Evolutionary conservation across 768 basidiomycete genomes (phyloP).

Genomic region (Mycena galopus): DNA sequence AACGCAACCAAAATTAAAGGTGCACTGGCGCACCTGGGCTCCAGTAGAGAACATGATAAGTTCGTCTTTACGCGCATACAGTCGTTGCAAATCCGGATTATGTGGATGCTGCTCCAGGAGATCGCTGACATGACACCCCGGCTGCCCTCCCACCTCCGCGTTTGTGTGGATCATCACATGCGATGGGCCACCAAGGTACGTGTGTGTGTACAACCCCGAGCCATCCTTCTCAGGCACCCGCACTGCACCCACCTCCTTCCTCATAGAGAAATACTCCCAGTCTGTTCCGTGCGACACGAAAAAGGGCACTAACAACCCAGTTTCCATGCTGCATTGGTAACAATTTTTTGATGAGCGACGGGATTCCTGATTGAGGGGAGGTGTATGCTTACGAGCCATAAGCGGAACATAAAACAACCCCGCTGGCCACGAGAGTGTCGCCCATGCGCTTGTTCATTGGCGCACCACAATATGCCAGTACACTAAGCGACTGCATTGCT

Average conservation of each 20-base stretch:
- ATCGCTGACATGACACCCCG: slow-evolving; percentile 18
- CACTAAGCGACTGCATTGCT: slow-evolving; percentile 10
- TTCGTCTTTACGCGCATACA: slow-evolving; percentile 28
- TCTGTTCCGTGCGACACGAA: slow-evolving; percentile 9
- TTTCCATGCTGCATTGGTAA: slow-evolving; percentile 17
- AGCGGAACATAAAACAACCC: slow-evolving; percentile 6
- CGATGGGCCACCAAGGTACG: slow-evolving; percentile 10
- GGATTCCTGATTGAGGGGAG: too few species aligned
- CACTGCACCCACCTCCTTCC: neutral
- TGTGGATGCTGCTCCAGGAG: slow-evolving; percentile 28
- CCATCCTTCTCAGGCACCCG: slow-evolving; percentile 21
- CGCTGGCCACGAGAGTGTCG: slow-evolving; percentile 9
- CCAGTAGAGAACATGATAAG: neutral
- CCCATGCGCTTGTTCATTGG: slow-evolving; percentile 23
- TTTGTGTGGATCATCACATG: neutral
- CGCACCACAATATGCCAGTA: slow-evolving; percentile 8
- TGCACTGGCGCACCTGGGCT: slow-evolving; percentile 12
- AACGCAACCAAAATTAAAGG: neutral
- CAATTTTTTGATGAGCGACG: too few species aligned
- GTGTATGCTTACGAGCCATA: slow-evolving; percentile 24
- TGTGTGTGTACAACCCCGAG: slow-evolving; percentile 15
- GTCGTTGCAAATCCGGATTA: slow-evolving; percentile 16
- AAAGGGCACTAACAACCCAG: slow-evolving; percentile 8
- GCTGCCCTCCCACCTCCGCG: neutral
- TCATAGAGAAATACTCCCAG: slow-evolving; percentile 24